A percentile compares a stretch with the other conserved stretches of the same genome.
These are phyloP conservation scores for Ceratobasidium sp. DNA, from an alignment of 1,284 basidiomycete species.

Conservation along the genomic window DNA sequence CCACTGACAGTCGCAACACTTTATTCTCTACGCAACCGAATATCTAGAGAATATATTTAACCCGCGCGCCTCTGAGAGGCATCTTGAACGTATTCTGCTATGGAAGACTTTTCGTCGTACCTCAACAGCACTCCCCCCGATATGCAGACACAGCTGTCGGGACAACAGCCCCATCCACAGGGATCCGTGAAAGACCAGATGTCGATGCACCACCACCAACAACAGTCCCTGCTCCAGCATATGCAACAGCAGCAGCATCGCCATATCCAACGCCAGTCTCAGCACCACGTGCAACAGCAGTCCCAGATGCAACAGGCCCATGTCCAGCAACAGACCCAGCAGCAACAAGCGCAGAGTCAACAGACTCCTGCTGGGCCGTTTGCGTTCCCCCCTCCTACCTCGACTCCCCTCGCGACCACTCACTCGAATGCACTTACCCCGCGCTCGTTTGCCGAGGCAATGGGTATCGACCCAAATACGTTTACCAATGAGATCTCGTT, in stretches of 20 bases:
- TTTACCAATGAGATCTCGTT: constrained; percentile 46
- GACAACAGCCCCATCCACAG: constrained; percentile 16
- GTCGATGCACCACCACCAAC: constrained; percentile 15
- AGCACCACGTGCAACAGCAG: constrained; percentile 33
- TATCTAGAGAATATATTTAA: too few relatives aligned
- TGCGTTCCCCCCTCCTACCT: constrained; percentile 22
- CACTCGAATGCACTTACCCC: constrained; percentile 7
- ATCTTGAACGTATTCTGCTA: neutral
- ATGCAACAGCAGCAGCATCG: neutral
- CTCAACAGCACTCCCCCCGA: constrained; percentile 18
- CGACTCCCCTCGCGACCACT: constrained; percentile 9
- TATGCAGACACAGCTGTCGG: constrained; percentile 13
- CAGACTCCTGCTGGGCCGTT: constrained; percentile 1
- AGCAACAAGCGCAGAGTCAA: constrained; percentile 20
- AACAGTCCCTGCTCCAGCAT: constrained; percentile 13
- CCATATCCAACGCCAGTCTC: constrained; percentile 20
- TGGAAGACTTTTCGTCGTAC: constrained; percentile 24
- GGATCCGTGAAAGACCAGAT: constrained; percentile 13
- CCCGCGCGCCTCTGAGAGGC: neutral
- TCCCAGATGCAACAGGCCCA: constrained; percentile 23
- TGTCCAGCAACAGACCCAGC: constrained; percentile 17
- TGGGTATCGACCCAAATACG: constrained; percentile 26
- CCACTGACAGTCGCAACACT: neutral
- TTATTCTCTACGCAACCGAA: neutral
- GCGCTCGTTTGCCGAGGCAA: constrained; percentile 21